Evolutionary conservation across 2,329 filamentous ascomycete species (phyloP), one percentile per base, ranked within the genome.

Genomic region (Sporothrix variecibatus): DNA sequence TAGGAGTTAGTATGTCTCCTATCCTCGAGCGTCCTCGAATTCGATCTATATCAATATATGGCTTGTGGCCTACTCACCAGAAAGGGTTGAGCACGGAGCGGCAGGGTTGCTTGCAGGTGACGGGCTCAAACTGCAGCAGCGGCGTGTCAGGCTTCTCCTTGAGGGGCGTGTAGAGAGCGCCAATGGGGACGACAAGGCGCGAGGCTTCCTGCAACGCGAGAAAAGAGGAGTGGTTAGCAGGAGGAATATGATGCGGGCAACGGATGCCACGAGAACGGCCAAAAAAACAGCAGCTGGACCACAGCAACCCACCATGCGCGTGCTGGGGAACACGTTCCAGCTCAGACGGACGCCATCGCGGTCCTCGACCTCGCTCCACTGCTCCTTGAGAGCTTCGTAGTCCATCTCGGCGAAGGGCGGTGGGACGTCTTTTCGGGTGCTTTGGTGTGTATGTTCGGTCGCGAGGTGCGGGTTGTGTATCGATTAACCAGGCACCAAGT

Each of bases 321-420:
- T 95, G 86, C 95, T 98, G 69, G 96, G 96, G 81, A 99, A 97
- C 76, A 97, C 97, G 82, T 99, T 99, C 96, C 96, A 99, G 85
- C 95, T 98, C 78, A 99, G 88, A 77, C 96, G 92, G 80, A 98
- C 90, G 76, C 96, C 96, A 90, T 99, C 96, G 79, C 94, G 91
- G 81, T 99, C 96, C 86, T 99, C 96, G 75, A 97, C 92, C 83
- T 98, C 94, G 80, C 92, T 94, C 95, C 95, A 98, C 86, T 95
- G 93, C 84, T 98, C 95, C 86, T 98, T 98, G 78, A 97, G 86
- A 78, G 91, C 89, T 83, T 98, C 95, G 87, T 94, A 97, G 82
- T 97, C 95, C 94, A 97, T 97, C 67, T 78, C 70, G 58, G 53
- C 49, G 58, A 26, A 28, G 60, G 65, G 46, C 46, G 46, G 46